A percentile compares a stretch with the other conserved stretches of the same genome.
phyloP scores from a whole-genome alignment of 2,329 filamentous ascomycete species.

The Clarireedia monteithiana region DNA sequence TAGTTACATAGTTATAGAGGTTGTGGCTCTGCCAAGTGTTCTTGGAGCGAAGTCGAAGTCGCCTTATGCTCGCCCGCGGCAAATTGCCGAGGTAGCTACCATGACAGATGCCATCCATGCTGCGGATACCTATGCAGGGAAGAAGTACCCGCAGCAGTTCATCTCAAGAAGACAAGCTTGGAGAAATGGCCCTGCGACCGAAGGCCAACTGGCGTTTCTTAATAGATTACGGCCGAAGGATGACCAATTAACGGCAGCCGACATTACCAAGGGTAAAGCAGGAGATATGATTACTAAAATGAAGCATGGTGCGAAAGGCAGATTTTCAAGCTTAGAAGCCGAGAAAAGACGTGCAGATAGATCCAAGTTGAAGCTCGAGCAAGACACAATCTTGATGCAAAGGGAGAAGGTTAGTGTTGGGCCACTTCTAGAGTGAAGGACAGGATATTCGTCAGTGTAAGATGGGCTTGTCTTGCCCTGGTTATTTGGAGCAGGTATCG shows the following conservation, averaged over 20 bases:
- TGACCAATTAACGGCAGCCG: constrained; percentile 44
- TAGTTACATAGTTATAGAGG: constrained; percentile 33
- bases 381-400: constrained; percentile 32
- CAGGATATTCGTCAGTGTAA: neutral
- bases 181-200: constrained; percentile 58
- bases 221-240: constrained; percentile 54
- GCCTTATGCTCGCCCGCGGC: constrained; percentile 61
- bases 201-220: constrained; percentile 59
- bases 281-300: constrained; percentile 89
- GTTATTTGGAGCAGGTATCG: too few relatives aligned
- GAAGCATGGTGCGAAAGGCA: constrained; percentile 69
- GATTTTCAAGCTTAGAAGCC: constrained; percentile 46
- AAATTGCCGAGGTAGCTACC: constrained; percentile 56
- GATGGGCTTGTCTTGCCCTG: too few relatives aligned
- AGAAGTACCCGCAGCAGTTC: constrained; percentile 57
- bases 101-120: constrained; percentile 74
- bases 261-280: constrained; percentile 72
- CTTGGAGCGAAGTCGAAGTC: constrained; percentile 35
- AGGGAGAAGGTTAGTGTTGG: constrained; percentile 50
- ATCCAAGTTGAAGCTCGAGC: constrained; percentile 32
- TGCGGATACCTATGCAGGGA: constrained; percentile 70
- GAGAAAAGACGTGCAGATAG: constrained; percentile 43
- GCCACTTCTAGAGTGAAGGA: constrained; percentile 33
- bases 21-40: constrained; percentile 12
- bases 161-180: constrained; percentile 61